Evolutionary conservation across 345 rosid genomes (phyloP), one percentile per base, ranked within the genome.

Genomic region (Isatis tinctoria): DNA sequence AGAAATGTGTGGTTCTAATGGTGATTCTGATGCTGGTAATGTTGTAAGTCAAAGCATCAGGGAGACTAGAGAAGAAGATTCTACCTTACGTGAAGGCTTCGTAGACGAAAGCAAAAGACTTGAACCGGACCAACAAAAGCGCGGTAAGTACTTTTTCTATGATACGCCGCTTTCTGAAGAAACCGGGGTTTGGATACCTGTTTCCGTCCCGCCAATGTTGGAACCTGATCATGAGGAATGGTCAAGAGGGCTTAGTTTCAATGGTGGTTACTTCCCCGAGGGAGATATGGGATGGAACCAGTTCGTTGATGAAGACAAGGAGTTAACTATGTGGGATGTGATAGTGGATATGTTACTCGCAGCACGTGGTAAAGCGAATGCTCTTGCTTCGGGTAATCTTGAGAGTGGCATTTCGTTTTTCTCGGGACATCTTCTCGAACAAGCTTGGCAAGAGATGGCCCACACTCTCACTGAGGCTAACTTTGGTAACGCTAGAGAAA

Each of bases 391-490:
- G 0, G 90, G 97, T 1, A 87, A 91, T 72, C 56, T 90, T 24
- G 78, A 72, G 67, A 47, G 73, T 52, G 85, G 81, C 10, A 69
- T 94, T 60, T 79, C 93, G 0, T 86, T 93, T 89, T 37, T 90
- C 48, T 85, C 98, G 0, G 77, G 83, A 17, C 82, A 85, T 85
- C 35, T 94, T 40, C 85, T 91, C 12, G 98, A 94, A 83, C 91
- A 86, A 83, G 95, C 98, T 76, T 94, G 98, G 98, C 83, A 88
- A 79, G 97, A 94, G 75, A 91, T 94, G 93, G 92, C 97, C 73
- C 95, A 84, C 52, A 90, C 96, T 41, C 95, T 91, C 14, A 84
- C 90, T 0, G 97, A 91, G 56, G 87, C 86, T 12, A 91, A 85
- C 78, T 86, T 87, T 49, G 88, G 90, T 61, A 88, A 80, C 16